Conservation (phyloP, 352 stramenopile species). For the Pythium periplocum region DNA sequence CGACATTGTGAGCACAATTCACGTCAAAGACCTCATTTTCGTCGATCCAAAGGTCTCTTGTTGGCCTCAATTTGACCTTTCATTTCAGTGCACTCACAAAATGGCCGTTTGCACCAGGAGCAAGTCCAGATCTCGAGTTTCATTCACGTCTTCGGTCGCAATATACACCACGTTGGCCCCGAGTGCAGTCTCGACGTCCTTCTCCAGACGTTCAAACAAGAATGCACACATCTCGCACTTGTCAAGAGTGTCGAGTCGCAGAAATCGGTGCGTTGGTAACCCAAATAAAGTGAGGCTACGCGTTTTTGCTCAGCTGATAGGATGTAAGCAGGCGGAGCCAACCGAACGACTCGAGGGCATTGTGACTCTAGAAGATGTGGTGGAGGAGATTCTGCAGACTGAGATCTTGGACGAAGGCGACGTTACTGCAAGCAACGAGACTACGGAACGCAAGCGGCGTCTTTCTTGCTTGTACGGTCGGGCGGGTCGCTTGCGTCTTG, state of each 20-base stretch:
- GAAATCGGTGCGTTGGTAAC: conserved; percentile 4
- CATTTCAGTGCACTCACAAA: not conserved
- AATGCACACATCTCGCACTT: conserved; percentile 91
- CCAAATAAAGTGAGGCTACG: not conserved
- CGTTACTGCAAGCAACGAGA: conserved; percentile 30
- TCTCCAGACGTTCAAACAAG: conserved; percentile 92
- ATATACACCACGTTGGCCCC: conserved; percentile 76
- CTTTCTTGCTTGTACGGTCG: conserved; percentile 43
- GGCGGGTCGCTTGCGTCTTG: conserved; percentile 35
- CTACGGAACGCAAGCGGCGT: conserved; percentile 40
- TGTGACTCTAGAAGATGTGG: conserved; percentile 98
- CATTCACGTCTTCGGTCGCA: conserved; percentile 62
- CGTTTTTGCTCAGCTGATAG: no score
- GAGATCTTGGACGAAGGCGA: conserved; percentile 97
- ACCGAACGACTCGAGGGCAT: conserved; percentile 94
- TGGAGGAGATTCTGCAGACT: conserved; percentile 96
- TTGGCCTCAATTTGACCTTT: not conserved
- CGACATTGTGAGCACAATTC: conserved; percentile 96
- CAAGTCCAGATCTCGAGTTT: conserved; percentile 57
- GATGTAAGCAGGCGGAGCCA: conserved; percentile 54
- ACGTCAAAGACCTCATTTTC: conserved; percentile 99
- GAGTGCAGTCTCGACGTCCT: conserved; percentile 92
- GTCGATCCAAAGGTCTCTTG: conserved; percentile 93
- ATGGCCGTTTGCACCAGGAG: conserved; percentile 54
- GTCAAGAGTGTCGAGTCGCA: conserved; percentile 90